Evolutionary conservation across 192 early-diverging fungal species (phyloP).

Genomic region (Ambispora gerdemannii): DNA sequence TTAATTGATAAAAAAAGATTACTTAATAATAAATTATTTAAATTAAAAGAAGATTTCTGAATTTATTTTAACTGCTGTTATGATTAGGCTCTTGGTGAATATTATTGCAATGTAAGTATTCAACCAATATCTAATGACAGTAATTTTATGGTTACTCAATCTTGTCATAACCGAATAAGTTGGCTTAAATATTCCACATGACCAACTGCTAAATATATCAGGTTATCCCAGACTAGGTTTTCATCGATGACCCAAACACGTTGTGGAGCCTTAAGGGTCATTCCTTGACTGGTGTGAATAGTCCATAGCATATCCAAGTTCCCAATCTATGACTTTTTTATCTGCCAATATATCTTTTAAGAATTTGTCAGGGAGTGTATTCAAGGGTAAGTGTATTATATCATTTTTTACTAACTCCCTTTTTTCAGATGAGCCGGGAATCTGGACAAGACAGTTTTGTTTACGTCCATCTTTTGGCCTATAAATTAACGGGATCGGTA

Average conservation of each 20-base stretch:
- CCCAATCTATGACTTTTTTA: conserved; percentile 24
- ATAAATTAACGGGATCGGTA: conserved; percentile 23
- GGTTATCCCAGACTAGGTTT: conserved; percentile 7
- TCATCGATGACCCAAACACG: conserved; percentile 28
- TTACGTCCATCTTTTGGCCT: conserved; percentile 24
- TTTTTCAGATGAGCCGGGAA: conserved; percentile 21
- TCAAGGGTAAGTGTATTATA: conserved; percentile 24
- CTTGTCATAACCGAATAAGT: conserved; percentile 4
- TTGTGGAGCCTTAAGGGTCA: conserved; percentile 23
- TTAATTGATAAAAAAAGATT: no score
- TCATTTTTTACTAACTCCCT: conserved; percentile 27
- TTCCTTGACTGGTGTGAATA: conserved; percentile 23
- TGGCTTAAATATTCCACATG: conserved; percentile 27
- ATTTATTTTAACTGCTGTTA: no score
- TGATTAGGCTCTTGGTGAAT: no score
- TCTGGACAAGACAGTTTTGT: conserved; percentile 20
- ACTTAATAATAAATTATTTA: no score
- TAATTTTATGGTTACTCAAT: no score
- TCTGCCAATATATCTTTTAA: conserved; percentile 21
- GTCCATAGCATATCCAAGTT: conserved; percentile 20
- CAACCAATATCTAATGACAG: no score
- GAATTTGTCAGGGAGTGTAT: conserved; percentile 17
- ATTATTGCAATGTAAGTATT: no score
- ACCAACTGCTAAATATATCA: conserved; percentile 25
- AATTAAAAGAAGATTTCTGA: no score